Conservation (phyloP, 371 early-diverging fungal species). For the Enteropsectra breve region DNA sequence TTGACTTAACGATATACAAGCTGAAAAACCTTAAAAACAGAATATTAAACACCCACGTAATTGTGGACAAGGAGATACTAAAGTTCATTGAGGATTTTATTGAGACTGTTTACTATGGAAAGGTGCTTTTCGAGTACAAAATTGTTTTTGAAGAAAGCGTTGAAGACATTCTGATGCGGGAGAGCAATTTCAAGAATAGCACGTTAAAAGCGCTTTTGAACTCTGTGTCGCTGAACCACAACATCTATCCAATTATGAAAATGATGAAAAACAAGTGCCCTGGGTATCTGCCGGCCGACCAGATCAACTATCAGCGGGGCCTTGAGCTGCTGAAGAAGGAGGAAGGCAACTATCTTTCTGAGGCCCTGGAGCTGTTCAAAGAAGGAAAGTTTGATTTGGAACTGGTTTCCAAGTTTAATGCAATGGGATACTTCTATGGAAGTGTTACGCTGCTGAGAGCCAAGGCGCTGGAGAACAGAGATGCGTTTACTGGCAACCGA, state of each 20-base stretch:
- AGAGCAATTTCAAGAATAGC: conserved; percentile 35
- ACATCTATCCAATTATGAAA: conserved; percentile 40
- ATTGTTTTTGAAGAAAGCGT: conserved; percentile 5
- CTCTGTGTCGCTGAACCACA: conserved; percentile 22
- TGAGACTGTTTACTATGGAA: conserved; percentile 29
- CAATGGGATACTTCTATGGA: conserved; percentile 39
- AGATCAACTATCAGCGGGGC: conserved; percentile 47
- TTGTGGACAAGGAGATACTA: not conserved
- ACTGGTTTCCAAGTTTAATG: conserved; percentile 39
- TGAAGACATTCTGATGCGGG: conserved; percentile 20
- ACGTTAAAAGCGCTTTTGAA: conserved; percentile 31
- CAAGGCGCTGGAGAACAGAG: not conserved
- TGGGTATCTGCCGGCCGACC: conserved; percentile 39
- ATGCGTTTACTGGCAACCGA: not conserved
- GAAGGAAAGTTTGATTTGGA: conserved; percentile 19
- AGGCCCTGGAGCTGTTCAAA: conserved; percentile 33
- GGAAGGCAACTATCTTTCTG: conserved; percentile 10
- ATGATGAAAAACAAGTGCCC: conserved; percentile 29
- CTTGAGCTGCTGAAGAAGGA: conserved; percentile 38
- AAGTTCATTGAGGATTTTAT: conserved; percentile 30
- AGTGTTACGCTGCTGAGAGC: conserved; percentile 38
- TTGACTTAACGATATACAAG: conserved; percentile 6
- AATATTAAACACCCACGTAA: conserved; percentile 11
- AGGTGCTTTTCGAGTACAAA: conserved; percentile 21
- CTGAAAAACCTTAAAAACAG: conserved; percentile 29